These are phyloP conservation scores for Colletotrichum cuscutae DNA, from an alignment of 2,329 filamentous ascomycete genomes.

Conservation along the genomic window DNA sequence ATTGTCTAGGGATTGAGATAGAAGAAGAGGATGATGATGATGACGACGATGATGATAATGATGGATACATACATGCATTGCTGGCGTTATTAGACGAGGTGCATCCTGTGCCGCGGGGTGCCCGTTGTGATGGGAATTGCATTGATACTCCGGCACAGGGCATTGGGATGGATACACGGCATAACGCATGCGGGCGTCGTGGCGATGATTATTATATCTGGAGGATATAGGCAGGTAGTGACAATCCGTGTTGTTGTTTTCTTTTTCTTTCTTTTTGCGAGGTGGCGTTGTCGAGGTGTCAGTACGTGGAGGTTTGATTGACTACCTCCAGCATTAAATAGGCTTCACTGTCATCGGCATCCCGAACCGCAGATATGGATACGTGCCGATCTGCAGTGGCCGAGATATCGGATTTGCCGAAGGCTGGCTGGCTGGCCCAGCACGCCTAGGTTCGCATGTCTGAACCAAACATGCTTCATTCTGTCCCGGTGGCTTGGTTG, in stretches of 20 bases:
- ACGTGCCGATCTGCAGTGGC: too few relatives aligned
- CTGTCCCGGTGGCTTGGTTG: not conserved
- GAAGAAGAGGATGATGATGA: not conserved
- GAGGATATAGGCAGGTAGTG: not conserved
- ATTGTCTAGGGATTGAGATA: not conserved
- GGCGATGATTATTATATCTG: not conserved
- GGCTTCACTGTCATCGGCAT: not conserved
- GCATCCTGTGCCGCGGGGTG: not conserved
- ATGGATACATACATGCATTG: not conserved
- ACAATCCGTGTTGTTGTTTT: not conserved
- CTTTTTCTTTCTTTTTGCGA: not conserved
- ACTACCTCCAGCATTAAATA: not conserved
- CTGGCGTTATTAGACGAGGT: constrained; percentile 1
- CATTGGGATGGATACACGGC: not conserved
- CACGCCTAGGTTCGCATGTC: too few relatives aligned
- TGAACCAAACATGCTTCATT: too few relatives aligned
- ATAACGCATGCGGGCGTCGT: not conserved
- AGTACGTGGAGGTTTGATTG: not conserved
- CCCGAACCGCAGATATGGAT: too few relatives aligned
- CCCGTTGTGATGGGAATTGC: not conserved
- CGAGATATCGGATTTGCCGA: not conserved
- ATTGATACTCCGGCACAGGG: not conserved
- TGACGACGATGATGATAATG: not conserved
- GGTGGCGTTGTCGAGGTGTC: not conserved
- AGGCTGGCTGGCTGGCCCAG: too few relatives aligned